A percentile compares a stretch with the other conserved stretches of the same genome.
phyloP scores from a whole-genome alignment of 345 rosid species.

The Limnanthes douglasii region DNA sequence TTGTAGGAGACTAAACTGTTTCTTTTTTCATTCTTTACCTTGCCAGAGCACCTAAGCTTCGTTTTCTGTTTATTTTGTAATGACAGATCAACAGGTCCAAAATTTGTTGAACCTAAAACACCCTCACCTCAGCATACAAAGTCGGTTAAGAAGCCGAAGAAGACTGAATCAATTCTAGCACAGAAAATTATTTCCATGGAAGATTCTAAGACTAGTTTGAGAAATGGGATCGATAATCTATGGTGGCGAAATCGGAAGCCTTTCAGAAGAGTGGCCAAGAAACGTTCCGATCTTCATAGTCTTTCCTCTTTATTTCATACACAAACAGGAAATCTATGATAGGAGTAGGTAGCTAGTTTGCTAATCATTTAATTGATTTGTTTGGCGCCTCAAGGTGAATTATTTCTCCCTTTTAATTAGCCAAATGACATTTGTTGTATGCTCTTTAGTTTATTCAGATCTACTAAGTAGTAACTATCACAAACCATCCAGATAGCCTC shows the following conservation, averaged over 20 bases:
- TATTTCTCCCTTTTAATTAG: too few species aligned
- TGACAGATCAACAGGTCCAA: slow-evolving; percentile 20
- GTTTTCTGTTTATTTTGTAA: slow-evolving; percentile 9
- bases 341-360: neutral
- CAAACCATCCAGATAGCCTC: too few species aligned
- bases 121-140: slow-evolving; percentile 26
- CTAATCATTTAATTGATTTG: slow-evolving; percentile 28
- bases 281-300: slow-evolving; percentile 26
- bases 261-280: slow-evolving; percentile 38
- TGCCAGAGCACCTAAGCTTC: too few species aligned
- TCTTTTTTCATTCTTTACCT: too few species aligned
- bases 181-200: slow-evolving; percentile 7
- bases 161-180: slow-evolving; percentile 1
- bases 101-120: slow-evolving; percentile 41
- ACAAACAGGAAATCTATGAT: slow-evolving; percentile 7
- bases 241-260: slow-evolving; percentile 72
- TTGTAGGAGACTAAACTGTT: too few species aligned
- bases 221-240: slow-evolving; percentile 19
- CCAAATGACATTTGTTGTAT: too few species aligned
- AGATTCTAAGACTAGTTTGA: slow-evolving; percentile 1
- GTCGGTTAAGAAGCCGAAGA: slow-evolving; percentile 8
- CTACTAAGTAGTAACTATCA: too few species aligned
- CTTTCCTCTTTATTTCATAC: slow-evolving; percentile 33
- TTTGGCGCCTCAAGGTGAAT: too few species aligned
- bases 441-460: too few species aligned